Evolutionary conservation across 2,329 filamentous ascomycete species (phyloP).

Genomic region (Aspergillus tanneri): DNA sequence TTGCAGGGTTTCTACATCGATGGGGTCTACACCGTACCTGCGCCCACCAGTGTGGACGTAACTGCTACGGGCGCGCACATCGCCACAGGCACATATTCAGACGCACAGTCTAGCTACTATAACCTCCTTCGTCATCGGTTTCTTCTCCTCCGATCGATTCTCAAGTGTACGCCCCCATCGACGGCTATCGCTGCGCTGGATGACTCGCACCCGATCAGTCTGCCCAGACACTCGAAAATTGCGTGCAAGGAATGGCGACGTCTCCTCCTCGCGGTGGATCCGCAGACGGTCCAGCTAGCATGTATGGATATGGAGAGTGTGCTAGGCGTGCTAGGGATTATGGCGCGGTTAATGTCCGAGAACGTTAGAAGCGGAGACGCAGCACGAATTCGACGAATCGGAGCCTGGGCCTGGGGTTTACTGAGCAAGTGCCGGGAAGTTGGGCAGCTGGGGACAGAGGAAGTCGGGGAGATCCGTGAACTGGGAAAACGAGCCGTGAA

Average conservation of each 20-base stretch:
- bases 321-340: slow-evolving; percentile 62
- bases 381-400: slow-evolving; percentile 64
- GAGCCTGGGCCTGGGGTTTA: slow-evolving; percentile 82
- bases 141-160: slow-evolving; percentile 58
- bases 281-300: slow-evolving; percentile 51
- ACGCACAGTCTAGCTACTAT: slow-evolving; percentile 67
- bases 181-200: slow-evolving; percentile 56
- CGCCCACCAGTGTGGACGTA: neutral
- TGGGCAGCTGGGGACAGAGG: slow-evolving; percentile 71
- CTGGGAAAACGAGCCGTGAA: slow-evolving; percentile 72
- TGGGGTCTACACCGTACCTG: slow-evolving; percentile 8
- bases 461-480: slow-evolving; percentile 74
- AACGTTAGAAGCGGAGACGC: slow-evolving; percentile 62
- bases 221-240: slow-evolving; percentile 54
- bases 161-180: slow-evolving; percentile 58
- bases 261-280: slow-evolving; percentile 42
- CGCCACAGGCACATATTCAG: slow-evolving; percentile 34
- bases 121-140: slow-evolving; percentile 65
- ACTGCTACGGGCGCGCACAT: slow-evolving; percentile 6
- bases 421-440: slow-evolving; percentile 71
- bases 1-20: slow-evolving; percentile 5
- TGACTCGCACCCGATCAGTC: slow-evolving; percentile 52
- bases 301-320: slow-evolving; percentile 61
- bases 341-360: slow-evolving; percentile 59
- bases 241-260: slow-evolving; percentile 58